Base-by-base conservation (phyloP, 78 protist genomes). In the Isochrysis galbana region DNA sequence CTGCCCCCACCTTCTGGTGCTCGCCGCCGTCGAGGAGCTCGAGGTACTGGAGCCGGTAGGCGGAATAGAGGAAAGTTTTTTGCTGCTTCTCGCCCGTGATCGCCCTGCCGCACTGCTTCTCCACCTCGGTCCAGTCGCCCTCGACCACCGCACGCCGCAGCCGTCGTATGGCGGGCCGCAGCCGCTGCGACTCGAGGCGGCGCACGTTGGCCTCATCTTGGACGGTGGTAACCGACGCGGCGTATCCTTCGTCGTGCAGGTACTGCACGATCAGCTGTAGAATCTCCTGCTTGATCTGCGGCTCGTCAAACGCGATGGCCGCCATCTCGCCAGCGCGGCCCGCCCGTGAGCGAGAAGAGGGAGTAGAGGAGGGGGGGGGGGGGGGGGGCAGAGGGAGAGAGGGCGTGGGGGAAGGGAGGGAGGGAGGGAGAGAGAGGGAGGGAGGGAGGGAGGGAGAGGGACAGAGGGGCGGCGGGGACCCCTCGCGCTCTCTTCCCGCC, bases 111-210 rank as follows among this genome's bases (percentile, higher is more conserved):
- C 7, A 7, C 0, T 95, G 54, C 84, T 93, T 91, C 80, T 97
- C 97, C 25, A 96, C 97, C 25, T 97, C 98, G 23, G 87, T 39
- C 98, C 98, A 97, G 21, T 95, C 97, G 32, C 97, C 97, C 1
- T 95, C 95, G 38, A 69, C 32, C 51, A 96, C 93, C 23, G 95
- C 92, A 14, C 61, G 61, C 61, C 61, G 61, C 29, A 51, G 48
- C 87, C 93, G 91, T 72, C 91, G 90, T 90, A 92, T 45, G 38
- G 36, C 91, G 41, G 92, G 23, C 3, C 77, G 83, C 61, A 55
- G 72, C 5, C 55, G 80, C 41, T 47, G 92, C 38, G 77, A 90
- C n/a, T 93, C 95, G 5, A 90, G 61, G 54, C 78, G 61, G 74
- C 91, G 82, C 25, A 94, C 94, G 38, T 95, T 92, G 25, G 98